phyloP scores from a whole-genome alignment of 2,329 filamentous ascomycete genomes.

The Xylariales sp. region DNA sequence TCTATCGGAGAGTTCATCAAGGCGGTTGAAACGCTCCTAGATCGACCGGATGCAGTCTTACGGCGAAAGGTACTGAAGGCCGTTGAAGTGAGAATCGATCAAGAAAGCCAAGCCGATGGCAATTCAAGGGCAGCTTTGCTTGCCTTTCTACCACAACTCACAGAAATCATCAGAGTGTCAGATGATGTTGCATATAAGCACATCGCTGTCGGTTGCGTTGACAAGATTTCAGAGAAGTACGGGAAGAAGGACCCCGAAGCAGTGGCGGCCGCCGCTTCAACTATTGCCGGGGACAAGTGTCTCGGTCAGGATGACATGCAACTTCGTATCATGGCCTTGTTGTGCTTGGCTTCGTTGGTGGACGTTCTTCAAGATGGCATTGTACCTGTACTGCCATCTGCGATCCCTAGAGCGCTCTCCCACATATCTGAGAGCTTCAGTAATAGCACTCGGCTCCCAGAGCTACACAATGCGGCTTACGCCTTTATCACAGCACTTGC shows the following conservation, averaged over 20 bases:
- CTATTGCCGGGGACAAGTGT: constrained; percentile 80
- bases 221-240: constrained; percentile 93
- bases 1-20: constrained; percentile 91
- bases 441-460: constrained; percentile 63
- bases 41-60: constrained; percentile 78
- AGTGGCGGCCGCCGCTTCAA: constrained; percentile 78
- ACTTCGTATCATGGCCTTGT: constrained; percentile 83
- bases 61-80: constrained; percentile 84
- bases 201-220: constrained; percentile 87
- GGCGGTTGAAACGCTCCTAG: constrained; percentile 83
- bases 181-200: constrained; percentile 81
- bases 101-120: constrained; percentile 75
- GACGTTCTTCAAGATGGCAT: constrained; percentile 89
- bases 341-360: constrained; percentile 89
- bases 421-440: constrained; percentile 75
- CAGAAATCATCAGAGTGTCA: constrained; percentile 78
- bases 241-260: constrained; percentile 88
- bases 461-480: constrained; percentile 85
- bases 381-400: constrained; percentile 81
- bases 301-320: constrained; percentile 78
- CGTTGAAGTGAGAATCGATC: constrained; percentile 81
- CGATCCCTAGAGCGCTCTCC: constrained; percentile 76
- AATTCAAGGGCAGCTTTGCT: constrained; percentile 77
- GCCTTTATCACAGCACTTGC: constrained; percentile 82
- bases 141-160: constrained; percentile 82